These are phyloP conservation scores for Pseudonectria foliicola DNA, from an alignment of 2,329 filamentous ascomycete genomes.

Conservation along the genomic window DNA sequence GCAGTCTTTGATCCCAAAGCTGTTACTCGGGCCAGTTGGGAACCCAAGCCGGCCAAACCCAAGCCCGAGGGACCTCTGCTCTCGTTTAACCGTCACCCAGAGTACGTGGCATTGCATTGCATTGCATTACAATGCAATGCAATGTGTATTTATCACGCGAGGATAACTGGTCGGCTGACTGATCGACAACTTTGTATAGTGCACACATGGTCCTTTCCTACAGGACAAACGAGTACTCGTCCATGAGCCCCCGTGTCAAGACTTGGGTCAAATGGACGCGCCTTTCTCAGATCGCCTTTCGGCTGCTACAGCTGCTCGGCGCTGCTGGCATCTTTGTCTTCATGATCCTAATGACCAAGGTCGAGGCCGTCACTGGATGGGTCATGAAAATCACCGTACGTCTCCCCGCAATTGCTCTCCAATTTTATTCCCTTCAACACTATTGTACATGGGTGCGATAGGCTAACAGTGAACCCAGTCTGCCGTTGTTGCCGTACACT, in stretches of 20 bases:
- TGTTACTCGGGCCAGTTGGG: conserved; percentile 71
- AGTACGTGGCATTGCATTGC: conserved; percentile 46
- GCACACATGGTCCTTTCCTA: conserved; percentile 58
- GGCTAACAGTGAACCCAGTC: conserved; percentile 45
- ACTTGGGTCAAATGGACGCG: conserved; percentile 62
- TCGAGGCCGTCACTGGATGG: conserved; percentile 61
- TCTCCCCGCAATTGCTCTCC: conserved; percentile 6
- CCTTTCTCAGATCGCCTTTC: conserved; percentile 59
- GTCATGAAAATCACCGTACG: conserved; percentile 70
- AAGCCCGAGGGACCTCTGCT: conserved; percentile 71
- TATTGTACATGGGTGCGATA: neutral
- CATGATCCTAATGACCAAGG: conserved; percentile 67
- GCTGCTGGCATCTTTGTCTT: conserved; percentile 66
- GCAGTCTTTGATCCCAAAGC: conserved; percentile 78
- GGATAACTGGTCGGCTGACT: conserved; percentile 1
- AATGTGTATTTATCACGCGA: too few relatives aligned
- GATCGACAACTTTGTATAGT: conserved; percentile 25
- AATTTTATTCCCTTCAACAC: too few relatives aligned
- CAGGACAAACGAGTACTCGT: conserved; percentile 51
- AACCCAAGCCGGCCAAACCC: conserved; percentile 52
- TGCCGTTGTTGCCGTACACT: conserved; percentile 65
- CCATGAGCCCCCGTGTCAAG: conserved; percentile 66
- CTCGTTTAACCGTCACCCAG: conserved; percentile 78
- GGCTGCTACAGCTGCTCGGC: conserved; percentile 59
- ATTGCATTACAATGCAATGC: too few relatives aligned